Conservation (phyloP, 371 early-diverging fungal species). For the Mortierella sp. region DNA sequence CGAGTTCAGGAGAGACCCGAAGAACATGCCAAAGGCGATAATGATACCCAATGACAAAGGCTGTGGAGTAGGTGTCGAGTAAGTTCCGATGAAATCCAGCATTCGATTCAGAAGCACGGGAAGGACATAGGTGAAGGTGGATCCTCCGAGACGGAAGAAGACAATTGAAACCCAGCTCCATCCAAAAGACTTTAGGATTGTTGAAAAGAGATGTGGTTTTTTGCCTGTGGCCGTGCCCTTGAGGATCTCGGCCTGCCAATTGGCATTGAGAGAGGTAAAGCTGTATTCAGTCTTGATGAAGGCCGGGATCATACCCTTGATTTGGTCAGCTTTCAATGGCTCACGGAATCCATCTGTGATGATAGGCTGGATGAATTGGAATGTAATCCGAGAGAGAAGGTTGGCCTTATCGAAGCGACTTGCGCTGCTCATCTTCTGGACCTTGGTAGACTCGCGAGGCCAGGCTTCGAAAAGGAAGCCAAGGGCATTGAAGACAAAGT, state of each 20-base stretch:
- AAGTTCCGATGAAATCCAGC: constrained; percentile 34
- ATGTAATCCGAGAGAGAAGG: constrained; percentile 30
- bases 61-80: constrained; percentile 14
- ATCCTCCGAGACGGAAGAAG: constrained; percentile 34
- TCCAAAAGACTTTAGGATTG: constrained; percentile 22
- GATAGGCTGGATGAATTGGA: constrained; percentile 40
- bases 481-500: constrained; percentile 27
- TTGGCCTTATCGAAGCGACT: constrained; percentile 40
- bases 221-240: constrained; percentile 22
- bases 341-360: constrained; percentile 26
- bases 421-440: constrained; percentile 29
- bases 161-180: constrained; percentile 27
- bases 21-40: constrained; percentile 52
- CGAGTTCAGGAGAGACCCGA: constrained; percentile 36
- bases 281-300: constrained; percentile 25
- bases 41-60: constrained; percentile 46
- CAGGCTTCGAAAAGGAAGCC: constrained; percentile 40
- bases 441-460: constrained; percentile 45
- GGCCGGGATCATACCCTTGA: constrained; percentile 35
- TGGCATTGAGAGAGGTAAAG: constrained; percentile 9
- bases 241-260: constrained; percentile 24
- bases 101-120: constrained; percentile 26
- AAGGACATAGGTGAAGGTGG: constrained; percentile 31
- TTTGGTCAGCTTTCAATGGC: constrained; percentile 28
- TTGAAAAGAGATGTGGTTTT: constrained; percentile 26